Conservation (phyloP, 179 eudicot genomes). For the Monotropa hypopitys region DNA sequence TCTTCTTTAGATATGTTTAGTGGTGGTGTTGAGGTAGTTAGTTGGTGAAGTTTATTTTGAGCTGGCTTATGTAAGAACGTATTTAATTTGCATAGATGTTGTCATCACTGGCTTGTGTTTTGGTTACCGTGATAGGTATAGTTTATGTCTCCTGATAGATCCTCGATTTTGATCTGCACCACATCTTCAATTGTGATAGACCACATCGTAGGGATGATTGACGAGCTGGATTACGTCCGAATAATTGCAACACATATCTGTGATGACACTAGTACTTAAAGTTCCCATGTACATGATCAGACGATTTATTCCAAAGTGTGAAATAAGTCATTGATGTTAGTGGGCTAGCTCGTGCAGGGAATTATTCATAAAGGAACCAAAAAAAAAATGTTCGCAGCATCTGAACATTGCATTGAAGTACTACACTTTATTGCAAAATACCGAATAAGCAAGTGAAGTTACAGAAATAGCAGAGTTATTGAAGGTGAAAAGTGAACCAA, state of each 20-base stretch:
- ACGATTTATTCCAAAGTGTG: background rate
- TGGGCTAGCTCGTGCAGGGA: background rate
- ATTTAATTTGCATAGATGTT: no score
- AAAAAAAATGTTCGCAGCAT: background rate
- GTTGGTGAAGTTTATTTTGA: background rate
- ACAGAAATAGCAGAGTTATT: background rate
- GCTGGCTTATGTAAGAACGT: background rate
- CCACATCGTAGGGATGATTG: background rate
- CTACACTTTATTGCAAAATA: background rate
- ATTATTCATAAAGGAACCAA: no score
- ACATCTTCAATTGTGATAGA: background rate
- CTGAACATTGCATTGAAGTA: background rate
- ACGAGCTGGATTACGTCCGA: background rate
- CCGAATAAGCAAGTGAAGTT: background rate
- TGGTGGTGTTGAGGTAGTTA: background rate
- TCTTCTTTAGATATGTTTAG: background rate
- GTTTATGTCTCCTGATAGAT: background rate
- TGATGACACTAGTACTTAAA: background rate
- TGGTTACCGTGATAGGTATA: background rate
- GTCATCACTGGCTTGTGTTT: background rate
- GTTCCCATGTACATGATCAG: background rate
- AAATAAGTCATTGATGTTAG: background rate
- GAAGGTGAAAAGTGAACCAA: background rate
- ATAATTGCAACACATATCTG: background rate
- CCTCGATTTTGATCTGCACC: background rate